Conservation (phyloP, 495 filamentous ascomycete species). For the Aspergillus bertholletiae region DNA sequence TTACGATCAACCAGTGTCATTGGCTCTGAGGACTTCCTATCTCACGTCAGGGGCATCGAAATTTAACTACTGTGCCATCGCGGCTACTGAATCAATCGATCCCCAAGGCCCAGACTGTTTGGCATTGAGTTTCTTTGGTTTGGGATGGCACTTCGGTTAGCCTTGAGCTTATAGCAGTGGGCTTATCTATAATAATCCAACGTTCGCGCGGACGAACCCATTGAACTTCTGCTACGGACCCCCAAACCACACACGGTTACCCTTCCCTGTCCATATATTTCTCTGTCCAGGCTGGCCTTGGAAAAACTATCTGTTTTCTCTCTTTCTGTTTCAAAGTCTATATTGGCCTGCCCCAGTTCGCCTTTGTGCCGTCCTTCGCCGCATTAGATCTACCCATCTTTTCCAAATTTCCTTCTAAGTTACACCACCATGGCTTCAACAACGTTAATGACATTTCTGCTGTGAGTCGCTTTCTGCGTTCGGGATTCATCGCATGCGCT, state of each 20-base stretch:
- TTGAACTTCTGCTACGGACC: background rate
- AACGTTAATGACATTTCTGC: conserved; percentile 70
- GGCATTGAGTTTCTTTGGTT: conserved; percentile 12
- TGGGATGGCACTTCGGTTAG: conserved; percentile 9
- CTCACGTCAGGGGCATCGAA: conserved; percentile 13
- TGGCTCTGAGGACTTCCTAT: conserved; percentile 11
- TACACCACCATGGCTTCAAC: conserved; percentile 56
- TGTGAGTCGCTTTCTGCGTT: conserved; percentile 52
- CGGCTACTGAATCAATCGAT: conserved; percentile 24
- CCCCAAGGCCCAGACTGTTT: conserved; percentile 10
- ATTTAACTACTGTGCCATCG: conserved; percentile 15
- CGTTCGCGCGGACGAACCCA: conserved; percentile 1
- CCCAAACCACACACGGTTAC: background rate
- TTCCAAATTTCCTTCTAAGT: background rate
- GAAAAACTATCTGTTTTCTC: conserved; percentile 6
- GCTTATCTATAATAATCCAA: conserved; percentile 10
- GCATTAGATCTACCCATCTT: background rate
- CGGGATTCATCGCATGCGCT: background rate
- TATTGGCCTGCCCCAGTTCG: background rate
- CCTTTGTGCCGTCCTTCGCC: background rate
- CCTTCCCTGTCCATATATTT: background rate
- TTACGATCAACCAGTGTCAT: conserved; percentile 10
- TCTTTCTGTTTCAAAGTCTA: background rate
- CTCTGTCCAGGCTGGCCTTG: conserved; percentile 17
- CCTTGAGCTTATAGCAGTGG: conserved; percentile 1